Conservation (phyloP, 371 early-diverging fungal species). For the Lichtheimia corymbifera region DNA sequence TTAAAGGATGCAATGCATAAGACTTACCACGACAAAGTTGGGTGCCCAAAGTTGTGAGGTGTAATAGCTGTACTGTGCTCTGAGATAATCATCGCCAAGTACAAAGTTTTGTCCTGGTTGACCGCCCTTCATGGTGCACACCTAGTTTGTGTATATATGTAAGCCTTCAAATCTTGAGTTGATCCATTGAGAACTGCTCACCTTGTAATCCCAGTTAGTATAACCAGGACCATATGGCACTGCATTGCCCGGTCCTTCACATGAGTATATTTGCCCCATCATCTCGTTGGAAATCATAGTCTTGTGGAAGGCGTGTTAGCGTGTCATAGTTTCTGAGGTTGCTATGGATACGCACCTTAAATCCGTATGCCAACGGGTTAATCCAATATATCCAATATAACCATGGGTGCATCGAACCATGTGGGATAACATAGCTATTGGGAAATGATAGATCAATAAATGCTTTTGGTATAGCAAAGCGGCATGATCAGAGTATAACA, state of each 20-base stretch:
- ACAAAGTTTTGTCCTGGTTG: constrained; percentile 48
- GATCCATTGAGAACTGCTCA: neutral
- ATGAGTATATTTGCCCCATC: constrained; percentile 33
- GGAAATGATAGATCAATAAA: too few species aligned
- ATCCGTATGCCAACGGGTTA: neutral
- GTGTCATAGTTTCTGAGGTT: constrained; percentile 33
- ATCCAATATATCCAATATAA: constrained; percentile 43
- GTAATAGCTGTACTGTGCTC: constrained; percentile 31
- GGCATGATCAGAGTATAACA: too few species aligned
- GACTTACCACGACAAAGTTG: constrained; percentile 41
- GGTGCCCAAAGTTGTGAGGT: constrained; percentile 48
- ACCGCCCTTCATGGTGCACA: constrained; percentile 31
- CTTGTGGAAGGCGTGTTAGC: constrained; percentile 62
- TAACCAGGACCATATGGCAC: constrained; percentile 51
- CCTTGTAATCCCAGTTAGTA: constrained; percentile 45
- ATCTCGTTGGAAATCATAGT: constrained; percentile 69
- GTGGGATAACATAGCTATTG: constrained; percentile 25
- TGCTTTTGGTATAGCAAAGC: too few species aligned
- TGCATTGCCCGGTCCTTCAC: constrained; percentile 43
- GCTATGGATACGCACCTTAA: too few species aligned
- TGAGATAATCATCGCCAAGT: constrained; percentile 55
- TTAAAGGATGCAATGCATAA: too few species aligned
- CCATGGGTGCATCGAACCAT: constrained; percentile 50
- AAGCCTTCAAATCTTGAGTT: too few species aligned
- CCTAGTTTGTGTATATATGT: too few species aligned